Base-by-base conservation (phyloP, 2,329 filamentous ascomycete genomes). In the Alternaria brassicicola region DNA sequence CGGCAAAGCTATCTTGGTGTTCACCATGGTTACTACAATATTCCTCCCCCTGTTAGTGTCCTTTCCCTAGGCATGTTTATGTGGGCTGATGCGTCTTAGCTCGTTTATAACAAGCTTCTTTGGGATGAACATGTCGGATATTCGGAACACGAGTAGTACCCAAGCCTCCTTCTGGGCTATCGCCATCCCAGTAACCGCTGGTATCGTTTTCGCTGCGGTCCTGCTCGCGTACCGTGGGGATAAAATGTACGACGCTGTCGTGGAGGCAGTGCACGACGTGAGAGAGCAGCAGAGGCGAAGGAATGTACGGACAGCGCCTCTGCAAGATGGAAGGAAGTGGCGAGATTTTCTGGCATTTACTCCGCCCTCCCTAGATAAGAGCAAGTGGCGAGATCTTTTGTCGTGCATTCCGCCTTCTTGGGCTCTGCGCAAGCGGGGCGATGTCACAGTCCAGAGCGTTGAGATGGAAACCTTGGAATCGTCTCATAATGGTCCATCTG, bases 11-110 rank as follows among this genome's bases (percentile, higher is more conserved):
- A 63, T 64, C 13, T 26, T 59, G 2, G 30, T 63, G 0, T 65
- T 68, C 30, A 62, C 63, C 0, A 47, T 62, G 33, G 72, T 78
- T 15, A 79, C 77, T 0, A 73, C 74, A 33, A 62, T 78, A 31
- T 79, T 78, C n/a, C 25, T 65, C 3, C 62, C 60, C 0, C 49
- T 67, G 28, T 54, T 41, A 10, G 23, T 47, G 61, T 77, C 13
- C 74, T 73, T 28, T 4, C 19, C 2, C n/a, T 23, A 17, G 3
- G 9, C 3, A 36, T 35, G 9, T 35, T 8, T 13, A 6, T 2
- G 9, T 3, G 2, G 8, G 21, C 47, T 52, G 19, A 57, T 25
- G 6, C 9, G 19, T 30, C 4, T 30, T 38, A 52, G 48, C 13
- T 67, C 65, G 0, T 67, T 66, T 23, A 54, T 68, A 3, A 42